Conservation (phyloP, 1,139 yeast species). For the Yamadazyma diospyri region DNA sequence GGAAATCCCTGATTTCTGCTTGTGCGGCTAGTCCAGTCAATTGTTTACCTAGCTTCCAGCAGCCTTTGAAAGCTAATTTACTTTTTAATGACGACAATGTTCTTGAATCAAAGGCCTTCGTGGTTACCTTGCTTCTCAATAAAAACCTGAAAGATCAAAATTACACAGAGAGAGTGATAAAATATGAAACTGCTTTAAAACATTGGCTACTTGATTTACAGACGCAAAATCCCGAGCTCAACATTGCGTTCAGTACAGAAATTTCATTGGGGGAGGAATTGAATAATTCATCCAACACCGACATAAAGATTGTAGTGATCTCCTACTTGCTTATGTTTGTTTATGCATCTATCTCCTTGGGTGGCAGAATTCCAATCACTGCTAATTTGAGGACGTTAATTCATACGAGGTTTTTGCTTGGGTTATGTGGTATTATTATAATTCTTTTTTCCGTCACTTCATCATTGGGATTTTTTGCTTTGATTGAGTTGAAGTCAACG, state of each 20-base stretch:
- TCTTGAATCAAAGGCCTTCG: slow-evolving; percentile 63
- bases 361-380: slow-evolving; percentile 46
- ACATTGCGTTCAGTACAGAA: slow-evolving; percentile 76
- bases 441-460: slow-evolving; percentile 77
- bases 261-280: slow-evolving; percentile 80
- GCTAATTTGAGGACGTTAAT: slow-evolving; percentile 35
- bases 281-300: slow-evolving; percentile 78
- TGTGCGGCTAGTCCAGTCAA: slow-evolving; percentile 84
- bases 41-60: slow-evolving; percentile 88
- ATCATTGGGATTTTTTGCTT: slow-evolving; percentile 78
- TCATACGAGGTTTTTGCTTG: slow-evolving; percentile 68
- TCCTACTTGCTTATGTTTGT: slow-evolving; percentile 88
- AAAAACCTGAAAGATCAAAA: slow-evolving; percentile 27
- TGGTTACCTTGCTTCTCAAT: slow-evolving; percentile 65
- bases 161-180: slow-evolving; percentile 41
- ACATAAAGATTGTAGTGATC: slow-evolving; percentile 61
- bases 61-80: slow-evolving; percentile 72
- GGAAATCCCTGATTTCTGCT: slow-evolving; percentile 50
- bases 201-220: slow-evolving; percentile 49
- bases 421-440: slow-evolving; percentile 75
- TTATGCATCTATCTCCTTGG: slow-evolving; percentile 81
- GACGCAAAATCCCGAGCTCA: slow-evolving; percentile 47
- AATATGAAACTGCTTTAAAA: slow-evolving; percentile 69
- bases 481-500: slow-evolving; percentile 77
- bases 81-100: slow-evolving; percentile 56